phyloP scores from a whole-genome alignment of 345 rosid species.

The Hevea brasiliensis region DNA sequence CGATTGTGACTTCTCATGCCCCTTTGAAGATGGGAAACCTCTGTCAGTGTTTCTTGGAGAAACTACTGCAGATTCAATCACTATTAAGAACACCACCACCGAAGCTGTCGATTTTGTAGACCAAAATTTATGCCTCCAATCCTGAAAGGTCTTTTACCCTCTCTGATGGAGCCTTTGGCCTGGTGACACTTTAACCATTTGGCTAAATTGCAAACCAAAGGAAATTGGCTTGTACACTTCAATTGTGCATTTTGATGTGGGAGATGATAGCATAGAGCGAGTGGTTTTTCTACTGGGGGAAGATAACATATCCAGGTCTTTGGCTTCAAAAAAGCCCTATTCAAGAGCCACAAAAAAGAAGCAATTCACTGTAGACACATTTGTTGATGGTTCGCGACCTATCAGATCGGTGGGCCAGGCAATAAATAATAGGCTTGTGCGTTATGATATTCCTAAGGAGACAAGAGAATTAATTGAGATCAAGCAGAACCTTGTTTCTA shows the following conservation, averaged over 20 bases:
- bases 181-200: constrained; percentile 55
- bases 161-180: constrained; percentile 78
- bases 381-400: constrained; percentile 47
- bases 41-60: constrained; percentile 55
- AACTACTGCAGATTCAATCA: constrained; percentile 49
- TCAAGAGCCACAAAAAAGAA: constrained; percentile 53
- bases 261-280: constrained; percentile 54
- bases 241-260: constrained; percentile 58
- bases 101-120: constrained; percentile 32
- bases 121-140: constrained; percentile 25
- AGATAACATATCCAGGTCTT: constrained; percentile 64
- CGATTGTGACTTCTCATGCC: constrained; percentile 63
- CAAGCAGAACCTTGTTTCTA: constrained; percentile 49
- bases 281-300: constrained; percentile 73
- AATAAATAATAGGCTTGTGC: constrained; percentile 52
- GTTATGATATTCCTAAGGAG: constrained; percentile 54
- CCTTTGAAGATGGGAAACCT: constrained; percentile 61
- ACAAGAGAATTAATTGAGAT: constrained; percentile 59
- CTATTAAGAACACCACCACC: constrained; percentile 19
- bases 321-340: constrained; percentile 55
- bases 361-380: constrained; percentile 42
- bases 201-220: constrained; percentile 75
- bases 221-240: constrained; percentile 71
- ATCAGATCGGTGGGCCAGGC: constrained; percentile 18
- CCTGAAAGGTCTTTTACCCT: constrained; percentile 46